These are phyloP conservation scores for Gamsiella multidivaricata DNA, from an alignment of 192 early-diverging fungal genomes.

Conservation along the genomic window DNA sequence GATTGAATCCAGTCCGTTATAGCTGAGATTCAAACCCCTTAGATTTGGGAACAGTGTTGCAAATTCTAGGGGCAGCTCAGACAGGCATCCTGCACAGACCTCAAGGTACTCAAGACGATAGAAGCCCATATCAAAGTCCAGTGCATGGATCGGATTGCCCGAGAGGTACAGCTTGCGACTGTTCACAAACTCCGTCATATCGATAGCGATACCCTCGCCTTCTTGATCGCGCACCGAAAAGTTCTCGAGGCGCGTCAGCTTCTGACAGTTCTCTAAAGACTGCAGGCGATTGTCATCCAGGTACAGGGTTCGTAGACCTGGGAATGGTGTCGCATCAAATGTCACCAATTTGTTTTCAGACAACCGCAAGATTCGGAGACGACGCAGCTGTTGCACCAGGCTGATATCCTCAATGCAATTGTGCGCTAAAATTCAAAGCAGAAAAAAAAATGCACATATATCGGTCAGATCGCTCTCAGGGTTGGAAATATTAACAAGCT, in stretches of 20 bases:
- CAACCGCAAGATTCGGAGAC: constrained; percentile 48
- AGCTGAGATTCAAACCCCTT: constrained; percentile 52
- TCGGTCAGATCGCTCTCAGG: no score
- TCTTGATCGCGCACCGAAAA: constrained; percentile 62
- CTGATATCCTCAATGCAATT: constrained; percentile 60
- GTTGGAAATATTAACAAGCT: no score
- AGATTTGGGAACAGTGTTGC: constrained; percentile 55
- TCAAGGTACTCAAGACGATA: constrained; percentile 61
- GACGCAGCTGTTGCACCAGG: constrained; percentile 42
- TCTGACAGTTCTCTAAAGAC: constrained; percentile 48
- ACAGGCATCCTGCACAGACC: constrained; percentile 54
- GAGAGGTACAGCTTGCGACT: constrained; percentile 42
- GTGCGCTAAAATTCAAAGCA: constrained; percentile 28
- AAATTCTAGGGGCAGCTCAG: constrained; percentile 55
- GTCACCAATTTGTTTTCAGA: constrained; percentile 54
- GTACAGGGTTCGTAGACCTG: constrained; percentile 55
- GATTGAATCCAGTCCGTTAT: constrained; percentile 54
- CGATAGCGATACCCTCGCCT: constrained; percentile 54
- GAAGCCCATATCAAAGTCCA: constrained; percentile 53
- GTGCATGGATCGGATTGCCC: constrained; percentile 51
- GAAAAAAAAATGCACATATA: background rate
- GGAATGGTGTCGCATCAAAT: constrained; percentile 56
- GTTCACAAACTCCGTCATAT: constrained; percentile 46
- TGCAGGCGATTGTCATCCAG: constrained; percentile 60
- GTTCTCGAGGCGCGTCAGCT: constrained; percentile 42